Evolutionary conservation across 2,329 filamentous ascomycete species (phyloP), one percentile per base, ranked within the genome.

Genomic region (Fusarium nygamai): DNA sequence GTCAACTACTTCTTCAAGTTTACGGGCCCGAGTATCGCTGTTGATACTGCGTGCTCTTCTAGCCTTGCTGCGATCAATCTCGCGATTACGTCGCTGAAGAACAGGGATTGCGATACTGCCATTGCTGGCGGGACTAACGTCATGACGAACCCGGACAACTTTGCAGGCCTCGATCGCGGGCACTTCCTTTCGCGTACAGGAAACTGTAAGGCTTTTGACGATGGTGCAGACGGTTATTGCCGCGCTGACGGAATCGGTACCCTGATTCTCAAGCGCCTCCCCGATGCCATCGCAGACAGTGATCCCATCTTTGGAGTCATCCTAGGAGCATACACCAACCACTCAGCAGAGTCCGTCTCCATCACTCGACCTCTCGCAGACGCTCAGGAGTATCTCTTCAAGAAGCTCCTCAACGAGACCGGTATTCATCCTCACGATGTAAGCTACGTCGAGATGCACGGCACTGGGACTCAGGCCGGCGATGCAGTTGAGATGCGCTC

Each of bases 401-500:
- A 89, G 90, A 47, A 91, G 96, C 41, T 86, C 95, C 3, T 89
- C 91, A 54, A 90, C 3, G 31, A 93, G 46, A 91, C 93, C 34
- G 92, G 92, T 62, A 88, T 96, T 20, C 91, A 95, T 76, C 92
- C 94, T 3, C 88, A 91, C 53, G 92, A 95, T 69, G 88, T 97
- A 36, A 91, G 91, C 81, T 96, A 96, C 78, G 92, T 97, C 9
- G 94, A 97, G 83, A 94, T 96, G 91, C 94, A 97, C 81, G 94
- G 94, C 16, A 97, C 95, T 3, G 95, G 94, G 33, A 97, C 94
- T 0, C 94, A 97, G 80, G 94, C 93, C 29, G 95, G 94, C 64
- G 94, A 97, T 78, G 92, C 91, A 14, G 92, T 91, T 6, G 94
- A 97, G 81, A 95, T 96, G 92, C 86, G 90, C 4, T 94, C 93